phyloP scores from a whole-genome alignment of 768 basidiomycete species.

The Pleurotus eryngii region DNA sequence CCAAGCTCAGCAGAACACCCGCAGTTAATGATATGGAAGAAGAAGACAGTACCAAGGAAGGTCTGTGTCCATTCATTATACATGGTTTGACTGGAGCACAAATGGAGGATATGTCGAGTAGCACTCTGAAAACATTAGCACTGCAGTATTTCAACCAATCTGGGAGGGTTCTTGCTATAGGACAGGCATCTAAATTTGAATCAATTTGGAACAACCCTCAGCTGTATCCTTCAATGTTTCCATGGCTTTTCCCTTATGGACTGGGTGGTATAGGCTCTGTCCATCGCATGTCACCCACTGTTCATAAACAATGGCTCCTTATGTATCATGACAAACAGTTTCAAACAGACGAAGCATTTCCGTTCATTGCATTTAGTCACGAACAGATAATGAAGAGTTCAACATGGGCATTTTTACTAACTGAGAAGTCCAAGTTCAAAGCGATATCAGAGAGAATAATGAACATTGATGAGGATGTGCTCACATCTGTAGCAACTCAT shows the following conservation, averaged over 20 bases:
- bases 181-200: constrained; percentile 20
- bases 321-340: constrained; percentile 39
- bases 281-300: constrained; percentile 12
- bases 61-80: constrained; percentile 22
- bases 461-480: constrained; percentile 9
- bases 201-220: constrained; percentile 30
- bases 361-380: constrained; percentile 36
- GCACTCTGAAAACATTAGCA: constrained; percentile 18
- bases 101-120: constrained; percentile 8
- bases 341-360: constrained; percentile 32
- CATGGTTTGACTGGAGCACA: constrained; percentile 21
- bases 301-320: constrained; percentile 25
- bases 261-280: constrained; percentile 29
- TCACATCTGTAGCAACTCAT: constrained; percentile 10
- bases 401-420: constrained; percentile 14
- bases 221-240: constrained; percentile 34
- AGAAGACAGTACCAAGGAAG: constrained; percentile 16
- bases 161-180: constrained; percentile 25
- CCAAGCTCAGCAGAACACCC: constrained; percentile 20
- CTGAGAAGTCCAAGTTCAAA: constrained; percentile 14
- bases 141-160: constrained; percentile 22
- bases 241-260: constrained; percentile 41
- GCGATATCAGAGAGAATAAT: constrained; percentile 13
- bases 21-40: constrained; percentile 21
- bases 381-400: constrained; percentile 27